Conservation (phyloP, 192 early-diverging fungal species). For the Phlyctochytrium arcticum region DNA sequence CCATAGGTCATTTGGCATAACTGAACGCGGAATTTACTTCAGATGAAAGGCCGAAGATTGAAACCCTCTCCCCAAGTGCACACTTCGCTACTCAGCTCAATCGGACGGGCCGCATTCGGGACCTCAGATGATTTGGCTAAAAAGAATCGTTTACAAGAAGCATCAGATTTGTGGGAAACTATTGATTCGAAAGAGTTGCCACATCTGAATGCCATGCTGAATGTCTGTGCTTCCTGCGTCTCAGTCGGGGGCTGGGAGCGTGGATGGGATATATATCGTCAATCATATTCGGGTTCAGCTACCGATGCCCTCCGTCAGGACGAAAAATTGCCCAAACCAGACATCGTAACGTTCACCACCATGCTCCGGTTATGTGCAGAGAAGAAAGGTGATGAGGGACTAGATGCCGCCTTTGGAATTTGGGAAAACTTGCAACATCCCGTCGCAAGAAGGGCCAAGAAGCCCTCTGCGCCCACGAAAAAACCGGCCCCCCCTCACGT, state of each 20-base stretch:
- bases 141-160: not conserved
- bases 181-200: not conserved
- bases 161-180: conserved; percentile 5
- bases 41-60: conserved; percentile 32
- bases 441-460: not conserved
- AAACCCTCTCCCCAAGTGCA: conserved; percentile 22
- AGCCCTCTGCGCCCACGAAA: not conserved
- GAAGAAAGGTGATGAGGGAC: not conserved
- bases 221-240: conserved; percentile 8
- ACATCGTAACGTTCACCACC: conserved; percentile 7
- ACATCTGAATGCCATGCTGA: conserved; percentile 15
- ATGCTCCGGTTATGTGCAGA: conserved; percentile 17
- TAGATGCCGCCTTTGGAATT: not conserved
- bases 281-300: not conserved
- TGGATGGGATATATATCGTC: conserved; percentile 14
- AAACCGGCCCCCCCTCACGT: not conserved
- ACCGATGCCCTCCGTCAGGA: no score
- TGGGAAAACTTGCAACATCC: conserved; percentile 5
- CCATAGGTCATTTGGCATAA: no score
- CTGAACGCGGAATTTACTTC: no score
- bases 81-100: conserved; percentile 21
- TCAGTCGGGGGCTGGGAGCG: conserved; percentile 12
- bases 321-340: not conserved
- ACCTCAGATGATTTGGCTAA: not conserved
- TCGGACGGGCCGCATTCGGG: conserved; percentile 7